Conservation (phyloP, 495 filamentous ascomycete species). For the Parmelia sp. region DNA sequence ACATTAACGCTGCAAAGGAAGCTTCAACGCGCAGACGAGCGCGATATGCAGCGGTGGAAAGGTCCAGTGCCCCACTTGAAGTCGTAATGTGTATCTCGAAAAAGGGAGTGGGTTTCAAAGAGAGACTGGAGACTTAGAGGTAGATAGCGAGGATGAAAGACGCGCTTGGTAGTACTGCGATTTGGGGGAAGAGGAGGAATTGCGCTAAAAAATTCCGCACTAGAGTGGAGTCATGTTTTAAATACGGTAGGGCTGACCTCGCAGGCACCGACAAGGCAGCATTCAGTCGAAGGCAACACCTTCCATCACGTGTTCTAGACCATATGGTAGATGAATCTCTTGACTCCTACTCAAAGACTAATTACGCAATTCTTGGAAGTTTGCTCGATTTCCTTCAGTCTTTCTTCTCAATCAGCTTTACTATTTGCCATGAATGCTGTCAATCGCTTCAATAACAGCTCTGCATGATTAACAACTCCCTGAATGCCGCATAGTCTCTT, state of each 20-base stretch:
- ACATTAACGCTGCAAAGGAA: slow-evolving; percentile 5
- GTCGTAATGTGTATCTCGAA: not conserved
- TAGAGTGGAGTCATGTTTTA: not conserved
- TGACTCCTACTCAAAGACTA: not conserved
- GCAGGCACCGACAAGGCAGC: not conserved
- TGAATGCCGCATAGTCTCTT: not conserved
- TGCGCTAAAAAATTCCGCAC: not conserved
- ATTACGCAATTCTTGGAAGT: not conserved
- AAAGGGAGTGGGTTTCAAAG: not conserved
- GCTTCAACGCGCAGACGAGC: slow-evolving; percentile 2
- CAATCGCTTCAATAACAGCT: not conserved
- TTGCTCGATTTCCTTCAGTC: not conserved
- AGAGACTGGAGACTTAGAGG: slow-evolving; percentile 9
- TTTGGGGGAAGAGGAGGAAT: not conserved
- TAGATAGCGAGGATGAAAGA: not conserved
- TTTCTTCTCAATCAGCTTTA: too few relatives aligned
- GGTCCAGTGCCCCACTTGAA: not conserved
- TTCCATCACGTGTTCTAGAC: too few relatives aligned
- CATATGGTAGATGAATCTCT: too few relatives aligned
- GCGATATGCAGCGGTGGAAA: not conserved
- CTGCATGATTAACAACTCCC: not conserved
- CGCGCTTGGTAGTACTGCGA: slow-evolving; percentile 11
- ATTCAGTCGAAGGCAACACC: not conserved
- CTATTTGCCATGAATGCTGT: not conserved
- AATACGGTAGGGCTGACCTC: not conserved